A percentile compares a stretch with the other conserved stretches of the same genome.
Conservation (phyloP, 2,329 filamentous ascomycete species). For the Xylogone sp. region DNA sequence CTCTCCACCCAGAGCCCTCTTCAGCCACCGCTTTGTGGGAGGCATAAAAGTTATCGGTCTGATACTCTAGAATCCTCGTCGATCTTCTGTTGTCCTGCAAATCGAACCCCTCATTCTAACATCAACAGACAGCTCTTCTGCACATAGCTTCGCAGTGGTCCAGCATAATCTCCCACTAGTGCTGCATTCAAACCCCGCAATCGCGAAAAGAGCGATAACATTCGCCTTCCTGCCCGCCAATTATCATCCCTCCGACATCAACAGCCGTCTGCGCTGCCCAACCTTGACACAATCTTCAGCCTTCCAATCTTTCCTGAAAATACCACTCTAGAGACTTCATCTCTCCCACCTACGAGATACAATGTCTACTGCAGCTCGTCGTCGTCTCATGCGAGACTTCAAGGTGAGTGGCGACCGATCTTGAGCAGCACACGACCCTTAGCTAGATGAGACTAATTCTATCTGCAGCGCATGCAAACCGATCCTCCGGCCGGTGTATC, state of each 20-base stretch:
- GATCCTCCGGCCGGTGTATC: slow-evolving; percentile 96
- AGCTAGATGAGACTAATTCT: slow-evolving; percentile 12
- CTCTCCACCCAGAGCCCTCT: not conserved
- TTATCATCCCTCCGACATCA: not conserved
- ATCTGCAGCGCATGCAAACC: slow-evolving; percentile 88
- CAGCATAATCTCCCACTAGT: not conserved
- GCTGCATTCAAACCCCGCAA: not conserved
- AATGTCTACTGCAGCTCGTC: slow-evolving; percentile 92
- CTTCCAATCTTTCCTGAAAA: too few species aligned
- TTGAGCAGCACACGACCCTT: slow-evolving; percentile 13
- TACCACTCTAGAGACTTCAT: not conserved
- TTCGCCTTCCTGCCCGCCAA: not conserved
- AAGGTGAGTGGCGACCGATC: slow-evolving; percentile 61
- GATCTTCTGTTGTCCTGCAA: not conserved
- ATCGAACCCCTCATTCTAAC: not conserved
- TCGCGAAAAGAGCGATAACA: not conserved
- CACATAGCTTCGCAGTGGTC: not conserved
- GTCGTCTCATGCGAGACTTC: slow-evolving; percentile 98
- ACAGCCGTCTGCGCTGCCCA: too few species aligned
- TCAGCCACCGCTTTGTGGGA: not conserved
- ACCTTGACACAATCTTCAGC: too few species aligned
- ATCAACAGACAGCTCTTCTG: not conserved
- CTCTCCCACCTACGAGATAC: slow-evolving; percentile 13
- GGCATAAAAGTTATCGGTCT: not conserved
- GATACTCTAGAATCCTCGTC: not conserved